Conservation (phyloP, 331 rosid species). For the Malus hybrid region DNA sequence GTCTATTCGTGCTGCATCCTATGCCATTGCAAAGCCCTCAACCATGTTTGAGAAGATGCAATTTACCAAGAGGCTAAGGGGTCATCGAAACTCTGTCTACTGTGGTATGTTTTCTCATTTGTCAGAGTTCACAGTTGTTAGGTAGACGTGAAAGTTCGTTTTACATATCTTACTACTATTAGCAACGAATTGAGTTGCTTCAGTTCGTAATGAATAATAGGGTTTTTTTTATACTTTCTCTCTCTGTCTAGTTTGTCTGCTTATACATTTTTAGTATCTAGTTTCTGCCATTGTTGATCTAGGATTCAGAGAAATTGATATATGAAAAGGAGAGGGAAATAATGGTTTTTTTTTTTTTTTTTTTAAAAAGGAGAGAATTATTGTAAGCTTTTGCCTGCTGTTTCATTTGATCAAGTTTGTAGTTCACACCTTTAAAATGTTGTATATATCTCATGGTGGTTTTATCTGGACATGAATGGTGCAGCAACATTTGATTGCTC, state of each 20-base stretch:
- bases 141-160: not conserved
- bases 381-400: not conserved
- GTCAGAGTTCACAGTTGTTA: not conserved
- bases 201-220: too few species aligned
- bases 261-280: too few species aligned
- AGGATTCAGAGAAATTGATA: too few species aligned
- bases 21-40: conserved; percentile 91
- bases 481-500: conserved; percentile 89
- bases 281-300: too few species aligned
- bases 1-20: conserved; percentile 88
- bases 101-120: conserved; percentile 57
- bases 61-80: conserved; percentile 78
- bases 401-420: not conserved
- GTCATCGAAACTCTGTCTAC: conserved; percentile 95
- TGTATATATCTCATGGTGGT: conserved; percentile 14
- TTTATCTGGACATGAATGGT: conserved; percentile 21
- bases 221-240: too few species aligned
- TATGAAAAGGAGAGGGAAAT: too few species aligned
- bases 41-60: conserved; percentile 95
- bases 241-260: too few species aligned
- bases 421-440: not conserved
- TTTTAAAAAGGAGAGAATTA: not conserved
- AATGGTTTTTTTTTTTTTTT: not conserved
- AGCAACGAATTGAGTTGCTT: too few species aligned
- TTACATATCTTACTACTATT: not conserved